Base-by-base conservation (phyloP, 768 basidiomycete genomes). In the Tubosaeta brunneosetosa region DNA sequence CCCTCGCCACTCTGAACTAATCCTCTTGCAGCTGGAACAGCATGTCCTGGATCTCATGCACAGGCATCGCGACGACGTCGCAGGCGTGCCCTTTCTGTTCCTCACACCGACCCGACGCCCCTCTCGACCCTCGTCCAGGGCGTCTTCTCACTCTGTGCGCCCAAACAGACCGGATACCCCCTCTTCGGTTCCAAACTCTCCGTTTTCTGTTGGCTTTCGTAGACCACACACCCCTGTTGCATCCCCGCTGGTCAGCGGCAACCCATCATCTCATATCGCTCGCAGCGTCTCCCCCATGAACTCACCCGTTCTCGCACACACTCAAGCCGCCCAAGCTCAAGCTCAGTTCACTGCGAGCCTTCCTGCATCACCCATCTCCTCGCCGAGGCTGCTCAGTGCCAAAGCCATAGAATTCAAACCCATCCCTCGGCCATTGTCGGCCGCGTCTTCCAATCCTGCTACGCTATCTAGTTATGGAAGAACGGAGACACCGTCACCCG, bases 41-140 rank as follows among this genome's bases (percentile, higher is more conserved):
- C 82, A 85, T 65, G 90, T 94, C 53, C 76, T 97, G 17, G 92
- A 95, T 65, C 80, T 97, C 56, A 97, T 97, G 94, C 94, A 97
- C 73, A 88, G 89, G 71, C 90, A 94, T 68, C 79, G 83, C 55
- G 93, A 95, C 77, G 86, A 91, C 73, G 73, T 86, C 37, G 83
- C 85, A 12, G 86, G 87, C 17, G 85, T 90, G 6, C 88, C 89
- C 0, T 92, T 92, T 66, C 73, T 91, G 51, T 89, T 86, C 71
- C 74, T 92, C 45, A 91, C 88, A 5, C 86, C 88, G 19, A 88
- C 84, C 31, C 78, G 85, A 55, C 82, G 88, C 17, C 89, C 88
- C 4, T 90, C 88, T 11, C 82, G 88, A 10, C 88, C 88, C 14
- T 89, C 87, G 34, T 91, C 89, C 44, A 79, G 89, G 53, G 84